phyloP scores from a whole-genome alignment of 1,139 yeast genomes.

The Saccharomyces hybrid region DNA sequence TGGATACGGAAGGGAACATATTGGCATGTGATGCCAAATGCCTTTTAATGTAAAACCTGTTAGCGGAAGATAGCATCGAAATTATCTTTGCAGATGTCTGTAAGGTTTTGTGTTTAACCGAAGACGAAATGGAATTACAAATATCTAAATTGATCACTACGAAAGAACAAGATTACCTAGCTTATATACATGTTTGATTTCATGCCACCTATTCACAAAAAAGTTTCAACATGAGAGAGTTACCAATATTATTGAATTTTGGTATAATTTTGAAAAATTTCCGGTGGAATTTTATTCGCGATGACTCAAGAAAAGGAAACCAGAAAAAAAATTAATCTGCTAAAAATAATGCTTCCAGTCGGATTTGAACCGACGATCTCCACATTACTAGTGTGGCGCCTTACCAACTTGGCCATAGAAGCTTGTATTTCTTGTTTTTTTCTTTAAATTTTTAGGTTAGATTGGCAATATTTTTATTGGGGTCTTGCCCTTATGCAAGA shows the following conservation, averaged over 20 bases:
- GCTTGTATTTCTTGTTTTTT: conserved; percentile 21
- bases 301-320: background rate
- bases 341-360: conserved; percentile 4
- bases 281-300: background rate
- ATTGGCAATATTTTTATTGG: too few species aligned
- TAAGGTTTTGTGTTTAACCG: too few species aligned
- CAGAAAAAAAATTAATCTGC: too few species aligned
- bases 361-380: conserved; percentile 72
- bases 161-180: background rate
- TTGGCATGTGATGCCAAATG: conserved; percentile 32
- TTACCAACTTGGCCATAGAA: conserved; percentile 81
- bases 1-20: conserved; percentile 41
- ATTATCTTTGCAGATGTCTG: too few species aligned
- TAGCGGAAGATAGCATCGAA: conserved; percentile 19
- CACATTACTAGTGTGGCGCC: conserved; percentile 35
- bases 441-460: too few species aligned
- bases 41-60: conserved; percentile 17
- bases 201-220: background rate
- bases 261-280: background rate
- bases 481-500: too few species aligned
- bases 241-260: background rate
- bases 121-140: background rate
- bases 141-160: background rate
- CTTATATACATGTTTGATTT: background rate
- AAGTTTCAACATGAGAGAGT: background rate